Base-by-base conservation (phyloP, 345 rosid genomes). In the Salix suchowensis region DNA sequence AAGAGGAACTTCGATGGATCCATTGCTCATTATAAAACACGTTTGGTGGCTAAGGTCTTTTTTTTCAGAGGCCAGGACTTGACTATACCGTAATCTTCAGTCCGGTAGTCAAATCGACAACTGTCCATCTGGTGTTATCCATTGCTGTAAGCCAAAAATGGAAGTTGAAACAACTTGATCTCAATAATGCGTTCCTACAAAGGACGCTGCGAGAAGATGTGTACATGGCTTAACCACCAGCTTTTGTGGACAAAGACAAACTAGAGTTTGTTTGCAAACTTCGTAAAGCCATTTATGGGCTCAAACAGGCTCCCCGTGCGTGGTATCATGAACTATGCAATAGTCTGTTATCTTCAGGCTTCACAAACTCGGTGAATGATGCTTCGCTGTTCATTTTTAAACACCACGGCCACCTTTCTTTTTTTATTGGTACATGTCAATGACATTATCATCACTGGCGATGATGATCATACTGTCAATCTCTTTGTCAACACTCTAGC, bases 301-400 rank as follows among this genome's bases (percentile, higher is more conserved):
- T 73, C 1, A 73, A 73, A 26, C 58, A 73, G 1, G 39, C 76
- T 2, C 55, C 55, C 1, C 19, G 55, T 1, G 68, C 39, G 1
- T 65, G n/a, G 68, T 15, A 48, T 18, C 54, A 48, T 48, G 19
- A 48, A 1, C 19, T 48, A 0, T 7, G 0, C 54, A 1, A 18
- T 2, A 4, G 15, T 15, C 7, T 48, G 0, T 4, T 15, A 18
- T 0, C 1, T 3, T 0, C 19, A 1, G 0, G 34, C 18, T 48
- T 48, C 6, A 15, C 6, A 15, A 48, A 46, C 15, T 23, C 2
- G 0, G 3, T 24, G 0, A 8, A 30, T 16, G 28, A 23, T 9
- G 15, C 36, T 2, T 65, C 40, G 1, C 6, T 65, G 21, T 12
- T 65, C 36, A 65, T 65, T 30, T 7, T 9, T 30, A 26, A 65